phyloP scores from a whole-genome alignment of 306 rosid genomes.

The Vachellia collinsii region DNA sequence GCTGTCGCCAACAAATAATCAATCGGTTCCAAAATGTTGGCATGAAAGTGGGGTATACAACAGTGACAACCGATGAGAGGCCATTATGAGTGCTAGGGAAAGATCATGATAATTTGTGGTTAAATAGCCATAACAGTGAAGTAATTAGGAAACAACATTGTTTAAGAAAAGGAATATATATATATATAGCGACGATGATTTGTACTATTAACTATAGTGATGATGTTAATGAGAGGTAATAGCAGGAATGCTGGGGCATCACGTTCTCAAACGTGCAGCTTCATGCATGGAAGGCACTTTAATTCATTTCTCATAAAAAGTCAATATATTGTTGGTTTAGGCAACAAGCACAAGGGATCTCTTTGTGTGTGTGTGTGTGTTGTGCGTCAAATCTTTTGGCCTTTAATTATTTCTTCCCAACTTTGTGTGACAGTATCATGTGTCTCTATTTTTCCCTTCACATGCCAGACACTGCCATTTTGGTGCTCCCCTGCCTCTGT shows the following conservation, averaged over 20 bases:
- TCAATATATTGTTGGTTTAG: constrained; percentile 5
- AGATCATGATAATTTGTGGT: too few species aligned
- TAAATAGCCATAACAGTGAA: too few species aligned
- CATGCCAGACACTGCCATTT: constrained; percentile 21
- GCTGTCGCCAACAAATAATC: too few species aligned
- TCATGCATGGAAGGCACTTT: neutral
- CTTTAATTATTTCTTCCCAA: neutral
- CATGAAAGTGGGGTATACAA: too few species aligned
- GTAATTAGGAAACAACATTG: too few species aligned
- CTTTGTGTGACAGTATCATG: constrained; percentile 35
- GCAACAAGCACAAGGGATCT: neutral
- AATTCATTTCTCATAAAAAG: neutral
- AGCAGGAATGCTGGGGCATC: neutral
- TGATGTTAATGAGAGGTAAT: neutral
- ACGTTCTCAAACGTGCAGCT: constrained; percentile 22
- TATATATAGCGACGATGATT: too few species aligned
- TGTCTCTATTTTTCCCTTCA: constrained; percentile 18
- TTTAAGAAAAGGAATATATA: neutral
- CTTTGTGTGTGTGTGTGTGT: too few species aligned
- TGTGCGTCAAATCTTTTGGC: neutral
- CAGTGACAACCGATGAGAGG: too few species aligned
- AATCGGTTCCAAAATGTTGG: neutral
- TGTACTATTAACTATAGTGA: neutral
- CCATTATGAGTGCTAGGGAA: too few species aligned
- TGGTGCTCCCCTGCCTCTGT: constrained; percentile 23